Evolutionary conservation across 2,329 filamentous ascomycete genomes (phyloP), one percentile per base, ranked within the genome.

Genomic region (Pseudodiploospora longispora): DNA sequence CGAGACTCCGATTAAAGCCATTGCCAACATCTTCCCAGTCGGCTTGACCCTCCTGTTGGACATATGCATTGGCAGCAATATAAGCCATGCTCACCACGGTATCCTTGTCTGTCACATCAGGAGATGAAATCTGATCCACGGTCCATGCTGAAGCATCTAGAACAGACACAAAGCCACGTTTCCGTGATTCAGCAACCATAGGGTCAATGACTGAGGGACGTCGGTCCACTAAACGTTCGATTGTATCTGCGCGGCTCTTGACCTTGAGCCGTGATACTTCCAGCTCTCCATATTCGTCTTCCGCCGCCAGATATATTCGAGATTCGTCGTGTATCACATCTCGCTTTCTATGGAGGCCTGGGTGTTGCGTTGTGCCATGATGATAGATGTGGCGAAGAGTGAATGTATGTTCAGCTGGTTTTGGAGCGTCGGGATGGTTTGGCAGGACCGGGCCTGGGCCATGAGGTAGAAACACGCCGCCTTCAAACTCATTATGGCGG

Each of bases 51-150:
- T 85, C 82, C 41, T 78, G 76, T 46, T 85, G 71, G 9, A 94
- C 85, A 59, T 98, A 98, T 31, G 93, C 89, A 59, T 97, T 82
- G 40, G 88, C 80, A 1, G 90, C 84, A 80, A 97, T 95, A 54
- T 84, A 80, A 1, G 93, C 91, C 58, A 97, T 77, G 39, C 76
- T 87, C 52, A 97, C 60, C 9, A 98, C 75, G 0, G 88, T 95
- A 48, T 84, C 76, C 64, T 87, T 93, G 61, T 96, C 86, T 4
- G 85, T 87, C 38, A 95, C 69, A 62, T 97, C 83, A 2, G 93
- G 93, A 0, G 82, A 85, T 0, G 78, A 60, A 0, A 96, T 70
- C 38, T 87, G 78, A 53, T 97, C 91, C 52, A 85, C 68, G 0
- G 83, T 83, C 93, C 93, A 98, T 41, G 84, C 85, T 1, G 82